These are phyloP conservation scores for Torulaspora microellipsoides DNA, from an alignment of 805 yeast genomes.

Conservation along the genomic window DNA sequence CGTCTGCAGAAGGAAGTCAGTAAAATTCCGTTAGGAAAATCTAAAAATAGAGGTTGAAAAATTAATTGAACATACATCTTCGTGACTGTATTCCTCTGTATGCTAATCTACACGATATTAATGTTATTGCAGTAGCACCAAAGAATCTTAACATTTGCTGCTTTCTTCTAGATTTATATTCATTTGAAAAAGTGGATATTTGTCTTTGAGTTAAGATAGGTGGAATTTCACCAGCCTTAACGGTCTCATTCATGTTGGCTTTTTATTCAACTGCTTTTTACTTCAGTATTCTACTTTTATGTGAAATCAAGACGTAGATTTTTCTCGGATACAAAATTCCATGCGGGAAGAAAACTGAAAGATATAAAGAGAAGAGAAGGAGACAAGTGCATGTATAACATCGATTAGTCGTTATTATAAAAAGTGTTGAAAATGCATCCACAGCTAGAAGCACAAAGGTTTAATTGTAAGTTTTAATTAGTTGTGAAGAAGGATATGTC, in stretches of 20 bases:
- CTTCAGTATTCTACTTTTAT: too few relatives aligned
- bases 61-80: conserved; percentile 43
- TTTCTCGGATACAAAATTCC: too few relatives aligned
- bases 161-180: conserved; percentile 59
- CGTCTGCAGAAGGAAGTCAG: conserved; percentile 32
- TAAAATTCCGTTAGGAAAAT: background rate
- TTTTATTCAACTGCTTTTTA: too few relatives aligned
- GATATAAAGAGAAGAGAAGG: too few relatives aligned
- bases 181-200: conserved; percentile 22
- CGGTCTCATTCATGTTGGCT: background rate
- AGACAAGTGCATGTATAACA: too few relatives aligned
- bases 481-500: background rate
- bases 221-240: background rate
- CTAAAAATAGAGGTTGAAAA: background rate
- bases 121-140: conserved; percentile 66
- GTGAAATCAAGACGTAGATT: too few relatives aligned
- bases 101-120: conserved; percentile 68
- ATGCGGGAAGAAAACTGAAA: too few relatives aligned
- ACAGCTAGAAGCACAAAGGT: conserved; percentile 47
- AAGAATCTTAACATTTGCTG: conserved; percentile 68
- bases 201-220: conserved; percentile 2
- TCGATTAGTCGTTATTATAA: too few relatives aligned
- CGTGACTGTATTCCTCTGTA: conserved; percentile 69
- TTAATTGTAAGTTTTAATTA: conserved; percentile 36
- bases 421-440: conserved; percentile 43